A percentile compares a stretch with the other conserved stretches of the same genome.
These are phyloP conservation scores for Trichoderma sp. DNA, from an alignment of 2,329 filamentous ascomycete species.

Conservation along the genomic window DNA sequence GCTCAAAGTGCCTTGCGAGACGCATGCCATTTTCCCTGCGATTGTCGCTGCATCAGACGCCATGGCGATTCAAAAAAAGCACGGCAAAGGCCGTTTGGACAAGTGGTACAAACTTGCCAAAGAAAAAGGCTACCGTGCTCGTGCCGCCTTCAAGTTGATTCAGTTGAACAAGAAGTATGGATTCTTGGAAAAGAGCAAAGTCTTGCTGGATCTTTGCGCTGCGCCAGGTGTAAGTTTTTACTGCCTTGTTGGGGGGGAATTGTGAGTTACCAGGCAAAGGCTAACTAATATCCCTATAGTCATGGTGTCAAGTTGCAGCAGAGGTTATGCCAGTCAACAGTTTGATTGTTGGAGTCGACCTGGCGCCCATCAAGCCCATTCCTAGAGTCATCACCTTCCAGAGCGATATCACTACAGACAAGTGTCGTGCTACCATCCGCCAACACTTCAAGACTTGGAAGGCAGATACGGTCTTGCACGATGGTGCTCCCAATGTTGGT, in stretches of 20 bases:
- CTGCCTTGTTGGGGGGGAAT: background rate
- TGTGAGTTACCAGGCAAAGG: background rate
- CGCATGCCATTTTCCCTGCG: background rate
- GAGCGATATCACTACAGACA: conserved; percentile 96
- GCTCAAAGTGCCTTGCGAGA: conserved; percentile 11
- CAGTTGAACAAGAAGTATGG: conserved; percentile 99
- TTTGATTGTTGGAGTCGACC: conserved; percentile 91
- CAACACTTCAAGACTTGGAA: conserved; percentile 94
- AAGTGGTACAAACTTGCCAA: conserved; percentile 99
- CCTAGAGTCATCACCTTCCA: conserved; percentile 93
- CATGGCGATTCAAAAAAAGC: conserved; percentile 98
- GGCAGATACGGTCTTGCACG: conserved; percentile 91
- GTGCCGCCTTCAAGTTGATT: conserved; percentile 96
- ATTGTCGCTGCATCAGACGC: conserved; percentile 16
- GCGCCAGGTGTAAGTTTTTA: conserved; percentile 74
- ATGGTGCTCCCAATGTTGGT: conserved; percentile 97
- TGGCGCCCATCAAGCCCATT: conserved; percentile 93
- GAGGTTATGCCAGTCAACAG: conserved; percentile 90
- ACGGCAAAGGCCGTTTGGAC: conserved; percentile 96
- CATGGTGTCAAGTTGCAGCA: conserved; percentile 94
- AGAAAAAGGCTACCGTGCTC: conserved; percentile 93
- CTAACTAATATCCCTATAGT: conserved; percentile 47
- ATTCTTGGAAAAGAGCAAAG: conserved; percentile 95
- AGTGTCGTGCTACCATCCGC: conserved; percentile 86
- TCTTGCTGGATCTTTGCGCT: conserved; percentile 94